These are phyloP conservation scores for Apiosordaria backusii DNA, from an alignment of 495 filamentous ascomycete species.

Conservation along the genomic window DNA sequence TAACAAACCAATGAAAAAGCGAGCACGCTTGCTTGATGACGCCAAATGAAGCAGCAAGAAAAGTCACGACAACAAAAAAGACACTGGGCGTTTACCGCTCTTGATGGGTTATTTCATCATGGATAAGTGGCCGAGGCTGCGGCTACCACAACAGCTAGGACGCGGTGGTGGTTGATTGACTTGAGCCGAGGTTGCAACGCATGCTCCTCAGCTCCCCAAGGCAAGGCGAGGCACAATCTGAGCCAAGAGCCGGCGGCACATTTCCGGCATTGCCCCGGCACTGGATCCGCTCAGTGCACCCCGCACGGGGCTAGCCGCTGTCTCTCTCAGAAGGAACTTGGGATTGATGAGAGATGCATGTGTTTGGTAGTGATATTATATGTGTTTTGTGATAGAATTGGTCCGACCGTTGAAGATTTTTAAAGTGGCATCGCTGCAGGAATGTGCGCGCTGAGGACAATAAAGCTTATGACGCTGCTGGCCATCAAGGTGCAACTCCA, in stretches of 20 bases:
- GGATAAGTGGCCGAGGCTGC: background rate
- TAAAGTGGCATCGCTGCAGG: background rate
- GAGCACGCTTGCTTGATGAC: slow-evolving; percentile 6
- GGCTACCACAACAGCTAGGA: background rate
- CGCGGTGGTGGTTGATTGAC: background rate
- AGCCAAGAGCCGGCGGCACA: background rate
- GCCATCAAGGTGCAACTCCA: slow-evolving; percentile 4
- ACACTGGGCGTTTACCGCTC: no score
- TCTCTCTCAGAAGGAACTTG: background rate
- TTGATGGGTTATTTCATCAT: no score
- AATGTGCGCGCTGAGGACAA: background rate
- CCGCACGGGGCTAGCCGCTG: slow-evolving; percentile 2
- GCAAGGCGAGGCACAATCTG: background rate
- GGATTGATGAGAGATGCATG: background rate
- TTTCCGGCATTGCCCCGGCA: background rate
- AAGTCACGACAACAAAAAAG: slow-evolving; percentile 8
- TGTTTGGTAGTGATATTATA: background rate
- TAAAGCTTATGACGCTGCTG: background rate
- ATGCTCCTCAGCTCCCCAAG: background rate
- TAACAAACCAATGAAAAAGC: slow-evolving; percentile 16
- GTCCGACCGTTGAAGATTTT: background rate
- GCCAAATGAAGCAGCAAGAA: slow-evolving; percentile 3
- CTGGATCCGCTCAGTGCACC: slow-evolving; percentile 4
- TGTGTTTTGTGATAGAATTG: background rate
- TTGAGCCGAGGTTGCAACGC: slow-evolving; percentile 11